These are phyloP conservation scores for Globisporangium sylvaticum DNA, from an alignment of 352 stramenopile species.

Conservation along the genomic window DNA sequence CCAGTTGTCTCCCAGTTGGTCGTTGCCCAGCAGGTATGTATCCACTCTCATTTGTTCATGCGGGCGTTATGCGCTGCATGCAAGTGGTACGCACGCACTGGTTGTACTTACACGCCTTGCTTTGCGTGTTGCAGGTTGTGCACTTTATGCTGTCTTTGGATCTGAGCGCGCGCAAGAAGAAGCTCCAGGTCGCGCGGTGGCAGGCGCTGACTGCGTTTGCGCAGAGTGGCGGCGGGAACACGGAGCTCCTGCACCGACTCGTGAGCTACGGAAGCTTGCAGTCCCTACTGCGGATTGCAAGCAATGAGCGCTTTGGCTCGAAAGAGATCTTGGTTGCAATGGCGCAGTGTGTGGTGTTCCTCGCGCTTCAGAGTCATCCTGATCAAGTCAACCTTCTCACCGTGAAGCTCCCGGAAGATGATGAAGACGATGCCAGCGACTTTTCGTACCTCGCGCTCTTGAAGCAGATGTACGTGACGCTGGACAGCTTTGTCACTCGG, in stretches of 20 bases:
- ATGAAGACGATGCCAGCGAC: not conserved
- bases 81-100: not conserved
- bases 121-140: not conserved
- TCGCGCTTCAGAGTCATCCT: slow-evolving; percentile 10
- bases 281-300: slow-evolving; percentile 22
- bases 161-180: slow-evolving; percentile 14
- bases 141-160: slow-evolving; percentile 5
- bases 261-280: slow-evolving; percentile 8
- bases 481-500: slow-evolving; percentile 23
- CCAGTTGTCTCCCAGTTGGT: not conserved
- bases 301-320: slow-evolving; percentile 29
- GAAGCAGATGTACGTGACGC: slow-evolving; percentile 77
- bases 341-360: slow-evolving; percentile 30
- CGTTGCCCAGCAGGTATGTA: slow-evolving; percentile 2
- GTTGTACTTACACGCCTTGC: not conserved
- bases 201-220: slow-evolving; percentile 15
- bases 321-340: slow-evolving; percentile 34
- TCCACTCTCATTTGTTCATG: not conserved
- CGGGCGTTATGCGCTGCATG: not conserved
- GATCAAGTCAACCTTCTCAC: not conserved
- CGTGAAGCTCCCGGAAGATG: slow-evolving; percentile 9
- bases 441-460: slow-evolving; percentile 39
- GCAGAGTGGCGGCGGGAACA: not conserved
- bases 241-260: not conserved
- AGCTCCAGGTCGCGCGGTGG: slow-evolving; percentile 14